Base-by-base conservation (phyloP, 495 filamentous ascomycete genomes). In the Entonaema liquescens region DNA sequence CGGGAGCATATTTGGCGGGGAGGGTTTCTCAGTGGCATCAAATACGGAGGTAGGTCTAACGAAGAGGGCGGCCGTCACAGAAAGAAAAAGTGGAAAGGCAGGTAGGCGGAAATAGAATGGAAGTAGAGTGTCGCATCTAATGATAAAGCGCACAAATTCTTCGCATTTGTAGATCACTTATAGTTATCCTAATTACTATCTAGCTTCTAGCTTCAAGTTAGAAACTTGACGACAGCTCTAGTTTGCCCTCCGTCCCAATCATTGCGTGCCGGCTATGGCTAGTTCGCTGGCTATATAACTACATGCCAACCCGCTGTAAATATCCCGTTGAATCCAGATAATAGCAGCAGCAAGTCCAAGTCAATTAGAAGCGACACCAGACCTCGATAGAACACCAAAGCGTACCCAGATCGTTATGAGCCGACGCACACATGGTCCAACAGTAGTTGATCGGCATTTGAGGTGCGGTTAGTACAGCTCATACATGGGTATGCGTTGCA, bases 401-500 rank as follows among this genome's bases (percentile, higher is more conserved):
- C n/a, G n/a, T n/a, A n/a, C n/a, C n/a, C n/a, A n/a, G n/a, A n/a
- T n/a, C n/a, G n/a, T n/a, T n/a, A n/a, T n/a, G n/a, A n/a, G n/a
- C 19, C 1, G 42, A 47, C 28, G 29, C 5, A n/a, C n/a, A n/a
- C n/a, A n/a, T n/a, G n/a, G n/a, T n/a, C n/a, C n/a, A n/a, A n/a
- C n/a, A n/a, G n/a, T n/a, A n/a, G n/a, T n/a, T n/a, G n/a, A n/a
- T n/a, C n/a, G n/a, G n/a, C 28, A 25, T 26, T 53, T 8, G 15
- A 11, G 1, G 23, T 47, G 12, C 19, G 12, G 23, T 25, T n/a
- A 13, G 2, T 4, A 53, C 17, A 11, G 49, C 28, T 70, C 8
- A 62, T 19, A 71, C 52, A 8, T 44, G 35, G 3, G 56, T 19
- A 15, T 44, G 49, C 0, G 49, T 67, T 2, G 56, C n/a, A 7